Evolutionary conservation across 495 filamentous ascomycete species (phyloP).

Genomic region (Xylona heveae): DNA sequence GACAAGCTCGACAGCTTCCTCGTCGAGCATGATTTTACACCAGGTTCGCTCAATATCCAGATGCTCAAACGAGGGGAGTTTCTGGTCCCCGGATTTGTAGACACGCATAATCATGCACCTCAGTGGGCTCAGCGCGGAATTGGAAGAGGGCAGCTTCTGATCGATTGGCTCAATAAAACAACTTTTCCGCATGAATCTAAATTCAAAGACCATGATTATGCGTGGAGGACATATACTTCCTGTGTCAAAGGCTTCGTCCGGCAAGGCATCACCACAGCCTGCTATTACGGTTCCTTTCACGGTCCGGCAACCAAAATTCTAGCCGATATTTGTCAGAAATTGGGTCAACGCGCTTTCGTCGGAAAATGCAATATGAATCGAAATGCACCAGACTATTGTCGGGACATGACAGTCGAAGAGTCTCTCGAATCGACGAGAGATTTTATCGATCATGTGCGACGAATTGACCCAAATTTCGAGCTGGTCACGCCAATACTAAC

Average conservation of each 20-base stretch:
- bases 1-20: too few relatives aligned
- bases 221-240: slow-evolving; percentile 25
- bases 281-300: slow-evolving; percentile 42
- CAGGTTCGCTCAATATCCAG: too few relatives aligned
- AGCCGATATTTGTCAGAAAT: slow-evolving; percentile 30
- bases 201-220: slow-evolving; percentile 30
- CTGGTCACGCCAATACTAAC: slow-evolving; percentile 37
- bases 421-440: slow-evolving; percentile 29
- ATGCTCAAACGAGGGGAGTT: too few relatives aligned
- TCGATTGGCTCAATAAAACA: slow-evolving; percentile 35
- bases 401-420: slow-evolving; percentile 23
- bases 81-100: slow-evolving; percentile 28
- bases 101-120: slow-evolving; percentile 45
- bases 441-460: slow-evolving; percentile 26
- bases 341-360: slow-evolving; percentile 40
- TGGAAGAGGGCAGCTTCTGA: slow-evolving; percentile 31
- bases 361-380: slow-evolving; percentile 48
- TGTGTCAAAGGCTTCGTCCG: slow-evolving; percentile 34
- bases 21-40: too few relatives aligned
- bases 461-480: slow-evolving; percentile 17
- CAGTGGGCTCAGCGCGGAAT: slow-evolving; percentile 40
- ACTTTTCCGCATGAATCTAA: slow-evolving; percentile 43
- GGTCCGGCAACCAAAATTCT: slow-evolving; percentile 34
- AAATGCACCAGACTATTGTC: slow-evolving; percentile 35
- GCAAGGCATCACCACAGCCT: slow-evolving; percentile 43